A percentile compares a stretch with the other conserved stretches of the same genome.
Evolutionary conservation across 805 yeast genomes (phyloP).

Genomic region (Monosporozyma yasuniensis): DNA sequence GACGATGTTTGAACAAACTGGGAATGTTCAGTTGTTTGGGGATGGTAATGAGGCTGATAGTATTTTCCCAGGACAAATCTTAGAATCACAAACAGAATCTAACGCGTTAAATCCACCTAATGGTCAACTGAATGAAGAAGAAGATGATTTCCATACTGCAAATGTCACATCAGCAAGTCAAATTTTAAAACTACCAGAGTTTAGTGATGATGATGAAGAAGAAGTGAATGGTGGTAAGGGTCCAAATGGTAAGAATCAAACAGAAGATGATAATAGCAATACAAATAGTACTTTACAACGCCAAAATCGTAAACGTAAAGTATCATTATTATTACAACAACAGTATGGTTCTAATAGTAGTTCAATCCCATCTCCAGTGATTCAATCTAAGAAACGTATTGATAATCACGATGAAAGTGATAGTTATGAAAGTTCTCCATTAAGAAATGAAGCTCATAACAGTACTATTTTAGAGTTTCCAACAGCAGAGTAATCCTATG

Average conservation of each 20-base stretch:
- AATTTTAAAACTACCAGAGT: slow-evolving; percentile 21
- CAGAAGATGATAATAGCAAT: not conserved
- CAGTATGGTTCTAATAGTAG: slow-evolving; percentile 29
- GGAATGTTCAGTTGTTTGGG: slow-evolving; percentile 45
- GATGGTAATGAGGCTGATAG: not conserved
- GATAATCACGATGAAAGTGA: too few species aligned
- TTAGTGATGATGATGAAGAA: slow-evolving; percentile 22
- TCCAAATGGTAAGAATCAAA: slow-evolving; percentile 6
- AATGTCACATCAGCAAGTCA: slow-evolving; percentile 21
- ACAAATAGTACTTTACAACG: slow-evolving; percentile 24
- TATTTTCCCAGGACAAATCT: slow-evolving; percentile 2
- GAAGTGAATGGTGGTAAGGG: not conserved
- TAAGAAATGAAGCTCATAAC: not conserved
- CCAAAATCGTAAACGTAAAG: slow-evolving; percentile 26
- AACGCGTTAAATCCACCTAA: not conserved
- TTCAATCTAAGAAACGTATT: not conserved
- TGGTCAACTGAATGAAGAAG: not conserved
- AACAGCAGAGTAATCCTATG: not conserved
- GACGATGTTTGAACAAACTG: slow-evolving; percentile 65
- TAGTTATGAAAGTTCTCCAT: slow-evolving; percentile 4
- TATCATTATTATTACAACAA: slow-evolving; percentile 26
- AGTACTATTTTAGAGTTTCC: slow-evolving; percentile 2
- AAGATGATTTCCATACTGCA: slow-evolving; percentile 16
- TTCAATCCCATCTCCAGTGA: slow-evolving; percentile 20
- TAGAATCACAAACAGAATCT: not conserved